These are phyloP conservation scores for Psilocybe cubensis DNA, from an alignment of 768 basidiomycete species.

Conservation along the genomic window DNA sequence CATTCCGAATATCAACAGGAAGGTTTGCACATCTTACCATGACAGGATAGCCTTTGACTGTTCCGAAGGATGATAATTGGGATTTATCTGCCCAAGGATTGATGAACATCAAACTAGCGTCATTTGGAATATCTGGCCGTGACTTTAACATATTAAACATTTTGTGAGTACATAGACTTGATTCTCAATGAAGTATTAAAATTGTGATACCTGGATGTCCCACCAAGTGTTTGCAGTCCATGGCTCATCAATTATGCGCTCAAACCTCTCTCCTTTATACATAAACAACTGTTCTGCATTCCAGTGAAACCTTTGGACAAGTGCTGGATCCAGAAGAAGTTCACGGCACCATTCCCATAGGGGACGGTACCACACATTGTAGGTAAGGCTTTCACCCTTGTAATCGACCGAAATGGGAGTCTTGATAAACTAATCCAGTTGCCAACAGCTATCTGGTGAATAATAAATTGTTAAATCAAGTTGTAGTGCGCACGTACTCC, in stretches of 20 bases:
- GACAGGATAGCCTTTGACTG: constrained; percentile 38
- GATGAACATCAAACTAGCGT: constrained; percentile 28
- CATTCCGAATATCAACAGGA: constrained; percentile 32
- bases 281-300: not conserved
- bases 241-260: constrained; percentile 33
- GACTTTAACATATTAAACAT: not conserved
- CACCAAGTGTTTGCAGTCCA: constrained; percentile 36
- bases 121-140: constrained; percentile 20
- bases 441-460: not conserved
- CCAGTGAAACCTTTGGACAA: not conserved
- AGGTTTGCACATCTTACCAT: constrained; percentile 35
- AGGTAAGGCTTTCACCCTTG: not conserved
- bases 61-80: constrained; percentile 39
- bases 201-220: constrained; percentile 33
- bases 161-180: no score
- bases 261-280: not conserved
- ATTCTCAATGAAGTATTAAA: not conserved
- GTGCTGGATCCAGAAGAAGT: no score
- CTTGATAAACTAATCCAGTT: not conserved
- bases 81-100: constrained; percentile 45
- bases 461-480: not conserved
- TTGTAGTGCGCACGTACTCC: not conserved
- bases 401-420: not conserved
- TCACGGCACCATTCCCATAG: constrained; percentile 1
- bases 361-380: not conserved